phyloP scores from a whole-genome alignment of 2,329 filamentous ascomycete genomes.

The Pseudocercospora eumusae region DNA sequence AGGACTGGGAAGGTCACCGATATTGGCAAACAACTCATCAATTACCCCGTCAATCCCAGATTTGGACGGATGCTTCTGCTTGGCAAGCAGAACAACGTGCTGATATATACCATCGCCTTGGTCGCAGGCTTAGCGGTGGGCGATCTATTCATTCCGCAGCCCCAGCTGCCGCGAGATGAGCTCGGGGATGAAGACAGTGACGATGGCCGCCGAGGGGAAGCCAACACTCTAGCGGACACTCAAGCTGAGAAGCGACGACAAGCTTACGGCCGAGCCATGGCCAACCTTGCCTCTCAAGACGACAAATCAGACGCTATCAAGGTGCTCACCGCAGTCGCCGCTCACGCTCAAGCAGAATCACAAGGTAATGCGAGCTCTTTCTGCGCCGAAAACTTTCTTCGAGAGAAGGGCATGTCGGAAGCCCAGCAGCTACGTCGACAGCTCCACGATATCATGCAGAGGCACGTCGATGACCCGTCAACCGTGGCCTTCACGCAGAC shows the following conservation, averaged over 20 bases:
- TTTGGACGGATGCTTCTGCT: conserved; percentile 91
- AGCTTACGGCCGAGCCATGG: conserved; percentile 70
- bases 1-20: conserved; percentile 71
- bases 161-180: conserved; percentile 56
- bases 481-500: conserved; percentile 35
- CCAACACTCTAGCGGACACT: conserved; percentile 63
- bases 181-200: conserved; percentile 44
- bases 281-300: conserved; percentile 77
- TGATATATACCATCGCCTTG: conserved; percentile 82
- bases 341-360: conserved; percentile 60
- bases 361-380: conserved; percentile 58
- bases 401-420: conserved; percentile 83
- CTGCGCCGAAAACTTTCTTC: conserved; percentile 81
- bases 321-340: conserved; percentile 81
- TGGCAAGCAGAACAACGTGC: conserved; percentile 77
- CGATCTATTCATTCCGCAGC: conserved; percentile 83
- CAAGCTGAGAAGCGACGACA: conserved; percentile 63
- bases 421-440: conserved; percentile 79
- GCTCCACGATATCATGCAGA: conserved; percentile 74
- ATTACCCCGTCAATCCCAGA: conserved; percentile 86
- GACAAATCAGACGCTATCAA: conserved; percentile 86
- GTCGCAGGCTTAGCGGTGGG: conserved; percentile 86
- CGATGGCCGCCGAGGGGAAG: conserved; percentile 21
- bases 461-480: conserved; percentile 25
- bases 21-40: conserved; percentile 76